Evolutionary conservation across 1,284 basidiomycete genomes (phyloP), one percentile per base, ranked within the genome.

Genomic region (Lignosus rhinocerotis): DNA sequence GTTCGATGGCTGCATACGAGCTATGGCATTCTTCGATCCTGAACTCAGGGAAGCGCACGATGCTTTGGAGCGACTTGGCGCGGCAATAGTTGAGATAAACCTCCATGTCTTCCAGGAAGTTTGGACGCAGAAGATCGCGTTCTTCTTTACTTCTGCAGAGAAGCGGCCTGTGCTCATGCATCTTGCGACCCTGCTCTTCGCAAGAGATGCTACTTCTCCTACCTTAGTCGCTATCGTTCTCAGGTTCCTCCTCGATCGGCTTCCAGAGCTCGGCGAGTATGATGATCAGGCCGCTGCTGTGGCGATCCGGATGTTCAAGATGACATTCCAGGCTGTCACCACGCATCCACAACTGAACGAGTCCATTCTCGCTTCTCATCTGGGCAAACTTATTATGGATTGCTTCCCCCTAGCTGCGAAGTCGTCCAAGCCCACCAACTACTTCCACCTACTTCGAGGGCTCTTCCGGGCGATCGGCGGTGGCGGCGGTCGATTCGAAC

Each of bases 391-490:
- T 52, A 92, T 99, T 69, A 98, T 98, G 92, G 93, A 96, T 68
- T 98, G 94, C 61, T 97, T 99, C 73, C 92, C 94, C 36, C 82
- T 96, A 45, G 96, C 97, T 2, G 91, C 94, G 45, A 95, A 95
- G 73, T 90, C 96, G 1, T 82, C 88, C 31, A 94, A 95, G 70
- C 93, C 97, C 0, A 87, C 88, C 3, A 92, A 97, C 71, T 99
- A 98, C 73, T 97, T 95, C 73, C 87, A 95, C 70, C 85, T 99
- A n/a, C 84, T 99, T 12, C 85, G 95, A 53, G 93, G 92, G 0
- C 83, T 99, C 45, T 99, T 99, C 80, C 87, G 96, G 55, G 94
- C 95, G 11, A 99, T 99, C 60, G 97, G 98, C n/a, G 87, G 88
- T 0, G 90, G 89, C 3, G 96, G 94, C 0, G 97, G 96, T 9